These are phyloP conservation scores for Lunularia cruciata DNA, from an alignment of 225 moss, liverwort and hornwort species.

Conservation along the genomic window DNA sequence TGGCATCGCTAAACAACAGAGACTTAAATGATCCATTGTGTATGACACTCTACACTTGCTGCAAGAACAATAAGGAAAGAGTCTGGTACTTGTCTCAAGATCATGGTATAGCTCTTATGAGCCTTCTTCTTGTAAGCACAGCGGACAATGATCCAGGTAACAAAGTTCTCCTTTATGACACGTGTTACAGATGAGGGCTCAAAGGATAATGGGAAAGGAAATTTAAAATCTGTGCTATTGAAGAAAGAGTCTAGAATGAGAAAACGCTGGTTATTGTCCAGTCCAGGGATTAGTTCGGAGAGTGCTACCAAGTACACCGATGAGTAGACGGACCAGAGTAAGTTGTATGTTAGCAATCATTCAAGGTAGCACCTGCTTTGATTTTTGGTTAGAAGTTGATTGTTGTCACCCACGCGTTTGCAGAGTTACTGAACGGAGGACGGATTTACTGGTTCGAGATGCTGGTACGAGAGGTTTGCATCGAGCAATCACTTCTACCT, in stretches of 20 bases:
- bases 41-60: constrained; percentile 78
- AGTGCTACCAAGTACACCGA: too few relatives aligned
- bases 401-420: too few relatives aligned
- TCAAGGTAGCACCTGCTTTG: too few relatives aligned
- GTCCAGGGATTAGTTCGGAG: too few relatives aligned
- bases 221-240: too few relatives aligned
- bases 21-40: constrained; percentile 58
- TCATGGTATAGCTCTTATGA: constrained; percentile 50
- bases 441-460: constrained; percentile 67
- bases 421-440: constrained; percentile 10
- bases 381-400: too few relatives aligned
- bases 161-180: neutral
- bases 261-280: too few relatives aligned
- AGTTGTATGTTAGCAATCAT: neutral
- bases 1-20: constrained; percentile 42
- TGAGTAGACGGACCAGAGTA: too few relatives aligned
- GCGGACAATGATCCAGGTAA: constrained; percentile 25
- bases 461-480: constrained; percentile 55
- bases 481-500: constrained; percentile 46
- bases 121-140: constrained; percentile 51
- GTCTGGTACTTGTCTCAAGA: constrained; percentile 56
- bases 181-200: too few relatives aligned
- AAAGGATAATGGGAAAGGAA: too few relatives aligned
- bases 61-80: constrained; percentile 44
- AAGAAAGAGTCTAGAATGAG: too few relatives aligned